Evolutionary conservation across 768 basidiomycete species (phyloP).

Genomic region (Rhodotorula toruloides): DNA sequence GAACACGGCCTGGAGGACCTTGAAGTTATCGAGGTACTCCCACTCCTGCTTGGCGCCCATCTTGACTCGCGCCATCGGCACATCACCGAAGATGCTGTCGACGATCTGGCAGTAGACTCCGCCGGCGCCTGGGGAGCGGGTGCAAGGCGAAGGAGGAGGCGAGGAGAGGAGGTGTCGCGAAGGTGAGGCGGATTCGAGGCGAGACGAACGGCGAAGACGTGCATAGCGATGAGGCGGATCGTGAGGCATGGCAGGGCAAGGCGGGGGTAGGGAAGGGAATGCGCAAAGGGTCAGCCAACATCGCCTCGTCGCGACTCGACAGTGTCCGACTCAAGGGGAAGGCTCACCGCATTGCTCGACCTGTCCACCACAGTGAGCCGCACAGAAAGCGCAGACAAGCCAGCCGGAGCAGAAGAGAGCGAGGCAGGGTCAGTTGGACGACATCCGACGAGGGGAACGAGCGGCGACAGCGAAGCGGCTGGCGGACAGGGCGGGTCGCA

Average conservation of each 20-base stretch:
- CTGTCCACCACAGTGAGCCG: not conserved
- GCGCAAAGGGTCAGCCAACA: constrained; percentile 6
- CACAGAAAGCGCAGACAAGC: too few species aligned
- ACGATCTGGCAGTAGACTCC: constrained; percentile 91
- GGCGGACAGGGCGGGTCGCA: constrained; percentile 58
- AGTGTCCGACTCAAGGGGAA: too few species aligned
- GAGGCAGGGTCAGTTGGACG: too few species aligned
- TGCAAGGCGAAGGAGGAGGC: not conserved
- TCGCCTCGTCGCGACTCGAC: not conserved
- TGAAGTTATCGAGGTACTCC: constrained; percentile 91
- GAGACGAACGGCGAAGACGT: too few species aligned
- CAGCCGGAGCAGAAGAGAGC: too few species aligned
- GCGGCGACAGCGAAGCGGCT: constrained; percentile 5
- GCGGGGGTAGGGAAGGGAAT: not conserved
- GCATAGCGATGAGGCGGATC: too few species aligned
- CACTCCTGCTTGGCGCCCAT: constrained; percentile 84
- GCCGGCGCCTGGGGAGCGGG: constrained; percentile 57
- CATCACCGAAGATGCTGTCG: constrained; percentile 81
- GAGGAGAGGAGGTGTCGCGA: not conserved
- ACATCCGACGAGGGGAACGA: too few species aligned
- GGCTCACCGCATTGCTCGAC: constrained; percentile 37
- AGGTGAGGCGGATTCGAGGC: not conserved
- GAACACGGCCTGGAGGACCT: constrained; percentile 88
- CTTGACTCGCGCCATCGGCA: constrained; percentile 58
- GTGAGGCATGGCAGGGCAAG: too few species aligned